phyloP scores from a whole-genome alignment of 2,329 filamentous ascomycete species.

The Trichoderma guizhouense region DNA sequence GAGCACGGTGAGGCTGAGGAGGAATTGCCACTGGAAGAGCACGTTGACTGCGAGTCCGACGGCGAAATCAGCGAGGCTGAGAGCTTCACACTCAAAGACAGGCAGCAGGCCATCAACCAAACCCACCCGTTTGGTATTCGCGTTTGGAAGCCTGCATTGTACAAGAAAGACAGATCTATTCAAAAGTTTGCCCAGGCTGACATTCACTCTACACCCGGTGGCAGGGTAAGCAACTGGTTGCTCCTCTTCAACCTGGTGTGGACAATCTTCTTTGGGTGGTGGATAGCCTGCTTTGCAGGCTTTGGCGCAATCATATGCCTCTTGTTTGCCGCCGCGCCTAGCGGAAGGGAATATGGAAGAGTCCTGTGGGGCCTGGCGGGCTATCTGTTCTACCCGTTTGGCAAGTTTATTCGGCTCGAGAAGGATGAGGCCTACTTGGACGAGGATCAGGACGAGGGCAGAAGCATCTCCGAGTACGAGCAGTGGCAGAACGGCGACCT shows the following conservation, averaged over 20 bases:
- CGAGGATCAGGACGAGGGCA: slow-evolving; percentile 91
- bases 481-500: slow-evolving; percentile 98
- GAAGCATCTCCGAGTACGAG: slow-evolving; percentile 97
- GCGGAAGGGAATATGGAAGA: slow-evolving; percentile 79
- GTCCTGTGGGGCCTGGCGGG: slow-evolving; percentile 79
- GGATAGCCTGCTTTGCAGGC: slow-evolving; percentile 76
- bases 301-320: slow-evolving; percentile 75
- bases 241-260: slow-evolving; percentile 85
- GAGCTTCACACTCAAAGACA: slow-evolving; percentile 95
- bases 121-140: slow-evolving; percentile 98
- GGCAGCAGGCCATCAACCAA: slow-evolving; percentile 96
- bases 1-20: slow-evolving; percentile 38
- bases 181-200: slow-evolving; percentile 95
- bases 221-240: slow-evolving; percentile 78
- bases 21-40: slow-evolving; percentile 45
- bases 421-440: slow-evolving; percentile 92
- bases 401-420: slow-evolving; percentile 89
- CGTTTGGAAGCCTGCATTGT: slow-evolving; percentile 96
- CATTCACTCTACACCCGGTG: slow-evolving; percentile 91
- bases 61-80: slow-evolving; percentile 83
- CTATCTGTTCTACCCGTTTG: slow-evolving; percentile 95
- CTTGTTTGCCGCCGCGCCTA: slow-evolving; percentile 72
- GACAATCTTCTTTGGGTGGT: slow-evolving; percentile 94
- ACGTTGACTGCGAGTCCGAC: slow-evolving; percentile 62
- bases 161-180: slow-evolving; percentile 96